A percentile compares a stretch with the other conserved stretches of the same genome.
These are phyloP conservation scores for Microdochium bolleyi DNA, from an alignment of 2,329 filamentous ascomycete genomes.

Conservation along the genomic window DNA sequence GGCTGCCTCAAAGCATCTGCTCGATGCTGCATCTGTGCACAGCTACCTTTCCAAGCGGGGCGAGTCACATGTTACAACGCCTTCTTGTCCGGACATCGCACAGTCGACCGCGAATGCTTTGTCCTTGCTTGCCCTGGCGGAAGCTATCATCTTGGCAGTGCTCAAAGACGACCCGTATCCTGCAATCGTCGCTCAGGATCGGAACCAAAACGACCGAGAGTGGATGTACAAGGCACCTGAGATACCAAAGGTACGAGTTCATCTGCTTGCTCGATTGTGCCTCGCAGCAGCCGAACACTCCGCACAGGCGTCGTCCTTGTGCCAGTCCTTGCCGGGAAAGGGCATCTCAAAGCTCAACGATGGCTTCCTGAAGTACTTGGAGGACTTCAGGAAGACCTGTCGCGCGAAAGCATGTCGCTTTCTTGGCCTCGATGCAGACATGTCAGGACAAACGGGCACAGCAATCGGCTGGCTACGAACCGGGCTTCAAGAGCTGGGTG, in stretches of 20 bases:
- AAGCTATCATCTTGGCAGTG: constrained; percentile 84
- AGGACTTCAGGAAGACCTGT: constrained; percentile 66
- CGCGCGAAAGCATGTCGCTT: constrained; percentile 84
- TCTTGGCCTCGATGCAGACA: constrained; percentile 81
- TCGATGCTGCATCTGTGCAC: constrained; percentile 74
- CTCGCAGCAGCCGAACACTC: constrained; percentile 85
- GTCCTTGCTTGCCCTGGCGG: constrained; percentile 65
- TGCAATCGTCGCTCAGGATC: constrained; percentile 68
- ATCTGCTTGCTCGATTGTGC: constrained; percentile 81
- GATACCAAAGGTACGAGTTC: constrained; percentile 80
- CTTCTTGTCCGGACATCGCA: constrained; percentile 45
- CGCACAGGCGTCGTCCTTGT: constrained; percentile 54
- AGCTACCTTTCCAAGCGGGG: constrained; percentile 57
- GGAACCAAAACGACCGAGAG: constrained; percentile 77
- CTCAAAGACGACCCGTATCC: constrained; percentile 94
- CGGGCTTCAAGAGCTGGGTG: constrained; percentile 66
- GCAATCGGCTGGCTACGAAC: constrained; percentile 82
- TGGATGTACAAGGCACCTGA: constrained; percentile 95
- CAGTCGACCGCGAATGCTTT: constrained; percentile 47
- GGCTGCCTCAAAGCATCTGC: constrained; percentile 66
- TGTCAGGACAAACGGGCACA: constrained; percentile 71
- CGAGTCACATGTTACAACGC: constrained; percentile 27
- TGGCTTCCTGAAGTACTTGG: constrained; percentile 63
- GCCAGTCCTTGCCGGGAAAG: constrained; percentile 25
- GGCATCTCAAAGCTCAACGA: constrained; percentile 49